phyloP scores from a whole-genome alignment of 2,329 filamentous ascomycete species.

The Alternaria metachromatica region DNA sequence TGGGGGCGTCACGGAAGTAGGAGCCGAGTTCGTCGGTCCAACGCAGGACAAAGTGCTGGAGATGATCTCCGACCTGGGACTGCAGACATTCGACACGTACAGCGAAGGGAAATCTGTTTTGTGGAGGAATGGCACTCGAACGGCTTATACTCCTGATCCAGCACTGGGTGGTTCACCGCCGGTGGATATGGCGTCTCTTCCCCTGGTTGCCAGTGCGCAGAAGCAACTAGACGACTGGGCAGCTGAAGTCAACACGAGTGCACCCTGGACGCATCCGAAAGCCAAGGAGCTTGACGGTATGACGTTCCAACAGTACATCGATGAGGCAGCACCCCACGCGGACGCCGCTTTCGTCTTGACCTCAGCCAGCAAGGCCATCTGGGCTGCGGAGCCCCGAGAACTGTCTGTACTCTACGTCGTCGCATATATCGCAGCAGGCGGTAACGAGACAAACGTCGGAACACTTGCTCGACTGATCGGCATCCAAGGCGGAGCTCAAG shows the following conservation, averaged over 20 bases:
- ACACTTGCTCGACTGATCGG: constrained; percentile 17
- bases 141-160: constrained; percentile 16
- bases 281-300: constrained; percentile 20
- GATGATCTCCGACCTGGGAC: constrained; percentile 26
- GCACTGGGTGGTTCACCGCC: constrained; percentile 21
- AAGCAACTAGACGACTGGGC: constrained; percentile 25
- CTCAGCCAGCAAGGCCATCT: constrained; percentile 18
- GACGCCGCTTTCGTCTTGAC: constrained; percentile 19
- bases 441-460: constrained; percentile 24
- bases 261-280: constrained; percentile 23
- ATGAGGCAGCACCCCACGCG: neutral
- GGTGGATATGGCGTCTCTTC: constrained; percentile 10
- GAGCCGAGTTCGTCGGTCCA: constrained; percentile 32
- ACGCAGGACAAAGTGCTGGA: constrained; percentile 27
- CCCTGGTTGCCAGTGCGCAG: constrained; percentile 16
- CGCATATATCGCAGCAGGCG: constrained; percentile 27
- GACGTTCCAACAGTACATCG: constrained; percentile 19
- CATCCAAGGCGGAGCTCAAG: constrained; percentile 22
- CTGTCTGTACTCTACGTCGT: constrained; percentile 26
- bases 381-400: constrained; percentile 19
- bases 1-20: constrained; percentile 29
- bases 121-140: constrained; percentile 20
- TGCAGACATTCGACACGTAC: constrained; percentile 25
- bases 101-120: constrained; percentile 19
- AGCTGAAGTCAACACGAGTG: constrained; percentile 21